Evolutionary conservation across 129 eudicot genomes (phyloP), one percentile per base, ranked within the genome.

Genomic region (Chrysanthemum lavandulifolium): DNA sequence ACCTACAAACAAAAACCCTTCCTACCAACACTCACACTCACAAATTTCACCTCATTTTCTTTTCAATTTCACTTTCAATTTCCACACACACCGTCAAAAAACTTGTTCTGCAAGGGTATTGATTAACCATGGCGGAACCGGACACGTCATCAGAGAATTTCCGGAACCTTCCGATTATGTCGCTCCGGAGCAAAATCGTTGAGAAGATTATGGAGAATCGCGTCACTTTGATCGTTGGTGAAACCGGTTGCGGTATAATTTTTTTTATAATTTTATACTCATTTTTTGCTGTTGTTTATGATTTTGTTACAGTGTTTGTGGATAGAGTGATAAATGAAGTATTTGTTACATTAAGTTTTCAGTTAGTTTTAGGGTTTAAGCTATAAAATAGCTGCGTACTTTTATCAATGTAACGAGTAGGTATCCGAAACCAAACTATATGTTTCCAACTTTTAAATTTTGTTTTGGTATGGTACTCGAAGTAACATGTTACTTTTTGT

Each of bases 151-250:
- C 61, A 0, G 79, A 85, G n/a, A 73, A 73, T 13, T 90, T 94
- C 68, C 63, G 76, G 5, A 71, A 75, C 5, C 87, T 94, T 66
- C 97, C 97, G 2, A 85, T 94, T 3, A 69, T 70, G 82, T 84
- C 92, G 0, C 82, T 94, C 78, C 82, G 84, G 52, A 69, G 78
- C 11, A 94, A 90, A 75, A 94, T 94, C 56, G 84, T 94, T 4
- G 92, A 87, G 58, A 90, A 94, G 80, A 86, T 94, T 53, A 77
- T 66, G 84, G 92, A 90, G 80, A 94, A 94, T 94, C 95, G 98
- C 55, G 97, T 94, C 65, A 94, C 98, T 68, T 80, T 94, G 58
- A 94, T 94, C 68, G 87, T 94, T 59, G 98, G 98, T 19, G 98
- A 94, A 82, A 84, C 98, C 7, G 97, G 98, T 51, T 94, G 98